Percentiles rank a stretch among this genome's conserved stretches.
Evolutionary conservation across 371 early-diverging fungal genomes (phyloP).

Genomic region (Haplosporangium sp.): DNA sequence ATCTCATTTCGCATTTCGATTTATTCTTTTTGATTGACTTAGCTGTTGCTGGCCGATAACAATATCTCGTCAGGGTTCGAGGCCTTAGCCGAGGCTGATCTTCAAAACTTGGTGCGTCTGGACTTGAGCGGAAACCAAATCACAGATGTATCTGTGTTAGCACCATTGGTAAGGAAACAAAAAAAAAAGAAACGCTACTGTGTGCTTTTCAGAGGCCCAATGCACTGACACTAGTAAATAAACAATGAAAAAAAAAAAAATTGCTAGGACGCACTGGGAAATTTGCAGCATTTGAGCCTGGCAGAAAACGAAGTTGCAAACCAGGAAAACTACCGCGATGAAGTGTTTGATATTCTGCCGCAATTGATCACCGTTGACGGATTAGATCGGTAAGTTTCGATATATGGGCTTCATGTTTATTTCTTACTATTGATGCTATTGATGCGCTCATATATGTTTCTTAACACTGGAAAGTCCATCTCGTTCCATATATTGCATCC

Average conservation of each 20-base stretch:
- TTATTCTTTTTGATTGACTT: too few relatives aligned
- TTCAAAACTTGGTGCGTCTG: conserved; percentile 33
- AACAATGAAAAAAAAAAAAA: too few relatives aligned
- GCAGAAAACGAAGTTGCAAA: conserved; percentile 25
- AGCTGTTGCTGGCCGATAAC: conserved; percentile 48
- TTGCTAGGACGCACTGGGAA: conserved; percentile 32
- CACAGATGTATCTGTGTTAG: conserved; percentile 27
- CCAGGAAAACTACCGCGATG: conserved; percentile 33
- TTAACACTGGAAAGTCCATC: background rate
- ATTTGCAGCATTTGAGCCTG: conserved; percentile 26
- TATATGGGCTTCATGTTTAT: too few relatives aligned
- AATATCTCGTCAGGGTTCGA: conserved; percentile 36
- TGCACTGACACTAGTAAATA: background rate
- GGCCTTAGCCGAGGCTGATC: conserved; percentile 43
- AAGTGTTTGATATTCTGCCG: conserved; percentile 34
- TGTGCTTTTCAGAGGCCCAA: background rate
- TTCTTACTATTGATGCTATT: background rate
- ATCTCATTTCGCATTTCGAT: background rate
- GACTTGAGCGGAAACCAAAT: conserved; percentile 43
- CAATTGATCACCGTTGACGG: conserved; percentile 48
- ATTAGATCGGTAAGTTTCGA: conserved; percentile 29
- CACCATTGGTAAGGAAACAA: conserved; percentile 34
- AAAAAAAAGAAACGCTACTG: background rate
- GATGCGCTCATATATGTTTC: background rate
- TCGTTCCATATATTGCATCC: background rate